phyloP scores from a whole-genome alignment of 1,284 basidiomycete species.

The Rhodotorula mucilaginosa region DNA sequence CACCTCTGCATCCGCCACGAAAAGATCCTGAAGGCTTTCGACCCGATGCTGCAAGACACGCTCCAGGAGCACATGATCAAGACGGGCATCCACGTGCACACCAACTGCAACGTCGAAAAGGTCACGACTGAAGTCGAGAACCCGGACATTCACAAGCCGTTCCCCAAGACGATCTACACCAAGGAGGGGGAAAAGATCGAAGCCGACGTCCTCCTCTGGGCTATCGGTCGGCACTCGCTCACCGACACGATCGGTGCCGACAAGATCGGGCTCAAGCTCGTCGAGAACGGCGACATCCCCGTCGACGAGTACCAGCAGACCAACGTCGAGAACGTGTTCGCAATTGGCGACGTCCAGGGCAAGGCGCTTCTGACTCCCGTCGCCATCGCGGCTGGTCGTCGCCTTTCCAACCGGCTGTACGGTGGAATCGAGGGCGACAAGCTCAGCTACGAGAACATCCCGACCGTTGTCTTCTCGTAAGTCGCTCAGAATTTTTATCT shows the following conservation, averaged over 20 bases:
- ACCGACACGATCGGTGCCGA: slow-evolving; percentile 78
- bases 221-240: slow-evolving; percentile 82
- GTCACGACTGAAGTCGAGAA: slow-evolving; percentile 59
- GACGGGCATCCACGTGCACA: slow-evolving; percentile 84
- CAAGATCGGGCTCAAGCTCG: slow-evolving; percentile 70
- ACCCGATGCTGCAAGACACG: slow-evolving; percentile 79
- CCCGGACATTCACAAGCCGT: slow-evolving; percentile 39
- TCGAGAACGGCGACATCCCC: slow-evolving; percentile 74
- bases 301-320: slow-evolving; percentile 92
- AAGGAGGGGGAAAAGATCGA: slow-evolving; percentile 71
- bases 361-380: slow-evolving; percentile 95
- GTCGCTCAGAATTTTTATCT: slow-evolving; percentile 46
- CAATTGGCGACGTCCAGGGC: slow-evolving; percentile 89
- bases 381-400: slow-evolving; percentile 90
- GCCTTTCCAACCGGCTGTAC: slow-evolving; percentile 84
- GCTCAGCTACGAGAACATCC: slow-evolving; percentile 77
- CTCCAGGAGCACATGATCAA: slow-evolving; percentile 94
- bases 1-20: slow-evolving; percentile 88
- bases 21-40: slow-evolving; percentile 87
- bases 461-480: slow-evolving; percentile 87
- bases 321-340: slow-evolving; percentile 67
- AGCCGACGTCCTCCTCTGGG: slow-evolving; percentile 89
- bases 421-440: slow-evolving; percentile 75
- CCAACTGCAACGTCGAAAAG: slow-evolving; percentile 68
- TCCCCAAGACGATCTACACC: slow-evolving; percentile 59